phyloP scores from a whole-genome alignment of 306 rosid genomes.

The Castanopsis chinensis region DNA sequence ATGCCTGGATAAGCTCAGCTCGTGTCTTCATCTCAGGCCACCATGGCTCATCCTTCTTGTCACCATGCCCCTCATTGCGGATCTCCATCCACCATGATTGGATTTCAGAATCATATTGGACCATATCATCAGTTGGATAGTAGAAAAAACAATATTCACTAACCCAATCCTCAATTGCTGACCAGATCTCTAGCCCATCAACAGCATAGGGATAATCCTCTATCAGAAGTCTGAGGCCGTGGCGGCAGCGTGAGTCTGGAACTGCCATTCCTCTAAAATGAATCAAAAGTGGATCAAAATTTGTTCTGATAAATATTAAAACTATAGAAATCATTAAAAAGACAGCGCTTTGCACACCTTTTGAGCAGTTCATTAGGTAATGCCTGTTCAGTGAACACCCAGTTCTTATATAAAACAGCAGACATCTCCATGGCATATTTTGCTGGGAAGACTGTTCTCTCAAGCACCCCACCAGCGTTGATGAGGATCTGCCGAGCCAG shows the following conservation, averaged over 20 bases:
- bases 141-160: slow-evolving; percentile 63
- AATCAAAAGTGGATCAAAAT: slow-evolving; percentile 8
- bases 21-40: slow-evolving; percentile 74
- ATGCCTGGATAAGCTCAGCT: slow-evolving; percentile 55
- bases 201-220: slow-evolving; percentile 87
- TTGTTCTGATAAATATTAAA: background rate
- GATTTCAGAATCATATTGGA: slow-evolving; percentile 58
- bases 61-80: slow-evolving; percentile 81
- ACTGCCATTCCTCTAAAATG: slow-evolving; percentile 73
- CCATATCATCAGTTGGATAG: slow-evolving; percentile 49
- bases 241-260: slow-evolving; percentile 48
- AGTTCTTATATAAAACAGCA: slow-evolving; percentile 54
- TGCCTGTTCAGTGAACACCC: slow-evolving; percentile 84
- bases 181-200: slow-evolving; percentile 90
- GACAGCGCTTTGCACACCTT: slow-evolving; percentile 45
- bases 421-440: slow-evolving; percentile 85
- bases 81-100: slow-evolving; percentile 83
- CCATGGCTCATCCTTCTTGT: slow-evolving; percentile 66
- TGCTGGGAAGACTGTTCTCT: slow-evolving; percentile 86
- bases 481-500: slow-evolving; percentile 86
- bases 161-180: slow-evolving; percentile 79
- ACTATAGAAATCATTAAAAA: background rate
- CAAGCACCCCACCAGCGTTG: slow-evolving; percentile 86
- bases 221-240: slow-evolving; percentile 71
- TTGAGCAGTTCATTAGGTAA: slow-evolving; percentile 74